A percentile compares a stretch with the other conserved stretches of the same genome.
Conservation (phyloP, 1,284 basidiomycete species). For the Pulveroboletus sp. region DNA sequence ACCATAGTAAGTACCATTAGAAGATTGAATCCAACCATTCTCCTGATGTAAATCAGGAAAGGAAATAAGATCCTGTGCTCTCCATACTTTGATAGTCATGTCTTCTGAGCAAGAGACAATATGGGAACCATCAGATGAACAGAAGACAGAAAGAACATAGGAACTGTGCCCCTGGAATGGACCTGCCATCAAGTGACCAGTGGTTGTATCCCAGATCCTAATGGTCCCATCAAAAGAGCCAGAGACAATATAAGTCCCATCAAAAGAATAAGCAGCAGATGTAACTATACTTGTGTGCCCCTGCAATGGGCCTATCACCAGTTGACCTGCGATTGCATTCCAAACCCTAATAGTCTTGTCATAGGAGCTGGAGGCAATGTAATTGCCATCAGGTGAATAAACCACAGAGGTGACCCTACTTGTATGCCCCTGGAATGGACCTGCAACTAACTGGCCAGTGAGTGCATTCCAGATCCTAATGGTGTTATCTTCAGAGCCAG, state of each 20-base stretch:
- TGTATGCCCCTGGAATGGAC: too few species aligned
- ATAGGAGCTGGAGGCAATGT: too few species aligned
- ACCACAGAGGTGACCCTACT: too few species aligned
- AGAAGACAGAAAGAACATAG: background rate
- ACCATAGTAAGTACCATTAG: slow-evolving; percentile 2
- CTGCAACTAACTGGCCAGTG: too few species aligned
- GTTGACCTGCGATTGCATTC: too few species aligned
- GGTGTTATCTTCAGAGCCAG: too few species aligned
- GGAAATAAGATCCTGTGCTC: background rate
- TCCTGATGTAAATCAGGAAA: slow-evolving; percentile 10
- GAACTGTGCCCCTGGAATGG: background rate
- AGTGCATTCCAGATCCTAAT: too few species aligned
- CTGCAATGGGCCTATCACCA: too few species aligned
- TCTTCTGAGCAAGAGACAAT: background rate
- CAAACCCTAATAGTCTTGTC: too few species aligned
- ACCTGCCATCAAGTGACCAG: background rate
- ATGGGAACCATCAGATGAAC: background rate
- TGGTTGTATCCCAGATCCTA: background rate
- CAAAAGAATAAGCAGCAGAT: background rate
- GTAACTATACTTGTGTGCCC: too few species aligned
- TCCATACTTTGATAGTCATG: slow-evolving; percentile 15
- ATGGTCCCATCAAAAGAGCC: background rate
- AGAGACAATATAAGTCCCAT: background rate
- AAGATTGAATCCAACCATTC: slow-evolving; percentile 18
- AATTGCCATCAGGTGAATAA: too few species aligned